Evolutionary conservation across 345 rosid genomes (phyloP), one percentile per base, ranked within the genome.

Genomic region (Gossypium longicalyx): DNA sequence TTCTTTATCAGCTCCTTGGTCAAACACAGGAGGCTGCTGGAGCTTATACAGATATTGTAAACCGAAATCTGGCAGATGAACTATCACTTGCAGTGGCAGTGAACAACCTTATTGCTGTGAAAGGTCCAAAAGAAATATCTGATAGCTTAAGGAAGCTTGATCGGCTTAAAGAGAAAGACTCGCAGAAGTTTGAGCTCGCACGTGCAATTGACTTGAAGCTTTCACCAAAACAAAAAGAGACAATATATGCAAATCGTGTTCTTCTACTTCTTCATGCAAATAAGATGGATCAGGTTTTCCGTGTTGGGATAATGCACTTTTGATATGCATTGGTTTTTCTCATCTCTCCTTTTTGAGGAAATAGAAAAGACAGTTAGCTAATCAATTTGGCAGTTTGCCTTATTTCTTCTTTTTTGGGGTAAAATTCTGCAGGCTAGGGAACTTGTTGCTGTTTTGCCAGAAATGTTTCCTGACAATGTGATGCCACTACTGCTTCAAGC

Each of bases 221-320:
- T 79, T 85, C 97, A 38, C 83, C 79, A 64, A 91, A 87, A 78
- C 89, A 91, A 59, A 89, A 79, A 83, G 98, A 91, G 83, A 82
- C 91, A 73, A 88, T 95, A 73, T 93, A 89, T 88, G 88, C 85
- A 12, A 95, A 91, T 78, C 88, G 97, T 2, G 78, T 91, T 76
- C 96, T 90, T 80, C 82, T 93, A 62, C 99, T 93, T 82, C 91
- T 93, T 77, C 98, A 95, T 78, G 90, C 97, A 29, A 94, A 92
- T 81, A 94, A 94, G 87, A 79, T 94, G 83, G 98, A 94, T 81
- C 97, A 90, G 98, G 97, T 94, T 47, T 49, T 61, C 15, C 23
- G 67, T 20, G 12, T 41, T 75, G 12, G 66, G 43, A 43, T 79
- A 19, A 77, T 25, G 52, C 41, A 13, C 73, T 72, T 71, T 19